These are phyloP conservation scores for Arabis hirsuta DNA, from an alignment of 345 rosid genomes.

Conservation along the genomic window DNA sequence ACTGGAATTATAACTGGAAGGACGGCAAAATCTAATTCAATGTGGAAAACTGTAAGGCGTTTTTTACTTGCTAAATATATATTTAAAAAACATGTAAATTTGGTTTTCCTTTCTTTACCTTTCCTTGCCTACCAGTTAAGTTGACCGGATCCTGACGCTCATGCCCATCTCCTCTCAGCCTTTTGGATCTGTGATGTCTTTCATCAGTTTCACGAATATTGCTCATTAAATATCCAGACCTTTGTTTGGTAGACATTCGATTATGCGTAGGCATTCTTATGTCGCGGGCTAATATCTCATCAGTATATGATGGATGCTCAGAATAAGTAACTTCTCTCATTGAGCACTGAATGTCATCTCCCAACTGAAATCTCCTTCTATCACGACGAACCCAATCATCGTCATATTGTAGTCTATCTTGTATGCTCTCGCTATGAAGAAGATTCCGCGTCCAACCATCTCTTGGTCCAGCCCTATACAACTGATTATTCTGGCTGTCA, in stretches of 20 bases:
- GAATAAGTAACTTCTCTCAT: slow-evolving; percentile 40
- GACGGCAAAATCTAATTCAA: slow-evolving; percentile 19
- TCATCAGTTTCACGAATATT: slow-evolving; percentile 39
- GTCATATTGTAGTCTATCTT: slow-evolving; percentile 36
- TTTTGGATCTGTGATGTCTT: slow-evolving; percentile 28
- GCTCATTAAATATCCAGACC: slow-evolving; percentile 36
- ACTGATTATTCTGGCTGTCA: slow-evolving; percentile 38
- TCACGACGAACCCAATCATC: slow-evolving; percentile 29
- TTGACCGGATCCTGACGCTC: slow-evolving; percentile 50
- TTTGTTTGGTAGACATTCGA: slow-evolving; percentile 41
- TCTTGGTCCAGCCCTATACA: slow-evolving; percentile 40
- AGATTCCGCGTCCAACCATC: slow-evolving; percentile 31
- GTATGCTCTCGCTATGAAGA: slow-evolving; percentile 22
- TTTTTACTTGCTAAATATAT: slow-evolving; percentile 38
- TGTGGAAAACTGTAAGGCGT: slow-evolving; percentile 22
- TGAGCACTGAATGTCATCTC: slow-evolving; percentile 26
- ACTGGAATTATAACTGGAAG: slow-evolving; percentile 15
- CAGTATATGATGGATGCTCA: slow-evolving; percentile 44
- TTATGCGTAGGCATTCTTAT: slow-evolving; percentile 40
- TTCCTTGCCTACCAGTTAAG: slow-evolving; percentile 53
- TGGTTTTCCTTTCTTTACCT: slow-evolving; percentile 60
- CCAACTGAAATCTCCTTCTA: slow-evolving; percentile 43
- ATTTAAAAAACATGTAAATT: slow-evolving; percentile 38
- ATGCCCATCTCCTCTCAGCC: slow-evolving; percentile 43
- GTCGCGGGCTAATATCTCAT: slow-evolving; percentile 38